Percentiles rank a stretch among this genome's conserved stretches.
Evolutionary conservation across 2,329 filamentous ascomycete genomes (phyloP).

Genomic region (Phoma sp.): DNA sequence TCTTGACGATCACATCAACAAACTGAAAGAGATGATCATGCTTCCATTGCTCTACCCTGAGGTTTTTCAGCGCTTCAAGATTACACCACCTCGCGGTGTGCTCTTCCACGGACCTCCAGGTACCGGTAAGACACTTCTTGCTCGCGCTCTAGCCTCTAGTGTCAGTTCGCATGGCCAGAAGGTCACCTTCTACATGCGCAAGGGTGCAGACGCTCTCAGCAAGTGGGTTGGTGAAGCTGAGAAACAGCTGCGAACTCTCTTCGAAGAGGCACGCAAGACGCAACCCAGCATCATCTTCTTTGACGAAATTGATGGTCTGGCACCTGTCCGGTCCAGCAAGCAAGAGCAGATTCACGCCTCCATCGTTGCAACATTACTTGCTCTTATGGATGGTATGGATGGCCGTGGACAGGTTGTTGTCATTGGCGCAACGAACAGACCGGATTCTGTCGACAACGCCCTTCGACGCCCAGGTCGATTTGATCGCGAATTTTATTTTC

Average conservation of each 20-base stretch:
- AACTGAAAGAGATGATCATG: conserved; percentile 98
- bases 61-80: conserved; percentile 87
- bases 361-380: conserved; percentile 66
- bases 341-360: conserved; percentile 99
- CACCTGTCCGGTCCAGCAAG: conserved; percentile 94
- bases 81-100: conserved; percentile 92
- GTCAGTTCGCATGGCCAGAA: conserved; percentile 88
- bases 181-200: conserved; percentile 99
- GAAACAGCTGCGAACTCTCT: conserved; percentile 88
- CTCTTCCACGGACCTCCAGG: conserved; percentile 96
- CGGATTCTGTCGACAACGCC: conserved; percentile 96
- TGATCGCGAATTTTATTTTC: conserved; percentile 98
- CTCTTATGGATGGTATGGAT: conserved; percentile 59
- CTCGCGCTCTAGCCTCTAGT: conserved; percentile 88
- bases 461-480: conserved; percentile 92
- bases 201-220: conserved; percentile 94
- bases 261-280: conserved; percentile 93
- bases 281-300: conserved; percentile 99
- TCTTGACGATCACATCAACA: conserved; percentile 90
- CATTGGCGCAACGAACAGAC: conserved; percentile 96
- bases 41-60: conserved; percentile 93
- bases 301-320: conserved; percentile 96
- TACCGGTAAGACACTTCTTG: conserved; percentile 96
- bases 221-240: conserved; percentile 99
- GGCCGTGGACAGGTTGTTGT: conserved; percentile 84